A percentile compares a stretch with the other conserved stretches of the same genome.
Evolutionary conservation across 2,329 filamentous ascomycete genomes (phyloP).

Genomic region (Trichoderma breve): DNA sequence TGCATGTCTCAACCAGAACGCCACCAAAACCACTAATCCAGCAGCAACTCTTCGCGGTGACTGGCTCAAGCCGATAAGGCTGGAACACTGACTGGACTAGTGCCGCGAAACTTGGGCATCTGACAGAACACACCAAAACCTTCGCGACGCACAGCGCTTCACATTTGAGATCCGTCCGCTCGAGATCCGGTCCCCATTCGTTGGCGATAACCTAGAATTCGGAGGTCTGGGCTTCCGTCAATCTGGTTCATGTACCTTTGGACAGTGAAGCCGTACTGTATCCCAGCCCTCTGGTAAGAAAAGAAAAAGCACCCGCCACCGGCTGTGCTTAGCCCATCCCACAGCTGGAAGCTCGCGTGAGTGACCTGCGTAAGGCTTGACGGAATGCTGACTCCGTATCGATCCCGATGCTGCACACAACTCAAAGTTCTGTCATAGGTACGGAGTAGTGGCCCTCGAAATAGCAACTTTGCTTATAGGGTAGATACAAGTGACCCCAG

Average conservation of each 20-base stretch:
- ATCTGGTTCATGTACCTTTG: not conserved
- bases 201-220: not conserved
- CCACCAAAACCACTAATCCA: not conserved
- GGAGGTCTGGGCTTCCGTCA: not conserved
- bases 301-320: not conserved
- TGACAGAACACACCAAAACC: not conserved
- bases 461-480: not conserved
- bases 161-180: not conserved
- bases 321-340: not conserved
- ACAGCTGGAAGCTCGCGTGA: not conserved
- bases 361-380: not conserved
- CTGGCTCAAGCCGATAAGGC: not conserved
- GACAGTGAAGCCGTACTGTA: constrained; percentile 17
- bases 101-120: not conserved
- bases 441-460: not conserved
- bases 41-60: not conserved
- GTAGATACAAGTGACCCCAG: not conserved
- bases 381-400: not conserved
- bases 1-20: not conserved
- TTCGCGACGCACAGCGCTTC: constrained; percentile 9
- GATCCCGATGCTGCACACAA: not conserved
- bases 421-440: not conserved
- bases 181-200: not conserved
- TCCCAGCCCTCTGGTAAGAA: not conserved
- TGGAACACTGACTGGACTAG: not conserved